Base-by-base conservation (phyloP, 148 eudicot species). In the Dianthus caryophyllus region DNA sequence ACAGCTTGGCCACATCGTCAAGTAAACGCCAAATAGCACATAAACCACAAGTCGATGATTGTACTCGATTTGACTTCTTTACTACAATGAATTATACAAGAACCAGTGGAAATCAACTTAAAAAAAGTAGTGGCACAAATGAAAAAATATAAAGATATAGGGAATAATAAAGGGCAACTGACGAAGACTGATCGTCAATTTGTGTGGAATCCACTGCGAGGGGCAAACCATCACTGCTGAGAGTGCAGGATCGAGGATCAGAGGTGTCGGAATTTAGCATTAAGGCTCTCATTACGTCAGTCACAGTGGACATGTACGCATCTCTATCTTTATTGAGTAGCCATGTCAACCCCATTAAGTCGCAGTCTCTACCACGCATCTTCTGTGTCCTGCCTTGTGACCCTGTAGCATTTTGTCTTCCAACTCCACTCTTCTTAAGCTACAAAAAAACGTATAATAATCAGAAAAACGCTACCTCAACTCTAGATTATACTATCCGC, bases 281-380 rank as follows among this genome's bases (percentile, higher is more conserved):
- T 39, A 85, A 64, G 31, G 90, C 93, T 73, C 96, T 62, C 41
- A 92, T 71, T 18, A 92, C 97, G 4, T 84, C 60, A 11, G 93
- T 82, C 5, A 92, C 97, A 0, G 96, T 89, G 48, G 82, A 82
- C 44, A 92, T 85, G 73, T 92, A 89, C 21, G 87, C 77, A 22
- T 84, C 70, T 65, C 88, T 73, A 79, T 92, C 79, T 79, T 89
- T 87, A 75, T 87, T 70, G 0, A 92, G 93, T 24, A 92, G 96
- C 97, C 97, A 92, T 50, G 96, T 92, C 20, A 92, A 76, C 38
- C 97, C 97, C 97, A 92, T 92, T 51, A 92, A 78, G 60, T 89
- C 83, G 38, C 97, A 92, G 67, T 92, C 96, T 64, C 72, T 82
- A 65, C 74, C 78, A 4, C 78, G 84, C 93, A 92, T 87, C 76